These are phyloP conservation scores for Tremella fuciformis DNA, from an alignment of 768 basidiomycete genomes.

Conservation along the genomic window DNA sequence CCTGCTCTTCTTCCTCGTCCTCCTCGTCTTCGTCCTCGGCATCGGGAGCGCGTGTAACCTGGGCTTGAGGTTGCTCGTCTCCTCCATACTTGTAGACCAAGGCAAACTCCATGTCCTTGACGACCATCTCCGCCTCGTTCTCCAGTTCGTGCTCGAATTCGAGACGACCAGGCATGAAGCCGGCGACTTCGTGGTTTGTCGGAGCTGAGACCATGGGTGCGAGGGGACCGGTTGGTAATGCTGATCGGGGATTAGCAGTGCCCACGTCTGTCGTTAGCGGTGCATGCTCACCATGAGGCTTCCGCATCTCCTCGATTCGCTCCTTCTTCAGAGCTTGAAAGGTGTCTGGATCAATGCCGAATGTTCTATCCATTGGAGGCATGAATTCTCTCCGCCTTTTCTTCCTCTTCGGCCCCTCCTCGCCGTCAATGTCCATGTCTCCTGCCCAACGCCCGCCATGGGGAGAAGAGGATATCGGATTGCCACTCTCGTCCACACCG, in stretches of 20 bases:
- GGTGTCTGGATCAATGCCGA: constrained; percentile 69
- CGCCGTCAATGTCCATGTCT: constrained; percentile 15
- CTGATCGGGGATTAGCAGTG: constrained; percentile 13
- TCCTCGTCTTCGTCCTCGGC: constrained; percentile 70
- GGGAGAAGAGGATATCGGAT: background rate
- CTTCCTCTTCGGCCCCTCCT: constrained; percentile 15
- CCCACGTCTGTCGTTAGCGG: too few species aligned
- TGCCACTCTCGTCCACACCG: constrained; percentile 59
- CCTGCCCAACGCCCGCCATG: background rate
- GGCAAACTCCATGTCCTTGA: constrained; percentile 95
- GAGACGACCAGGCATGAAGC: constrained; percentile 91
- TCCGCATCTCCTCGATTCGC: constrained; percentile 72
- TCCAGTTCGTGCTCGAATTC: constrained; percentile 98
- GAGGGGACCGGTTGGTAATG: constrained; percentile 54
- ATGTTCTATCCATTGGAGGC: constrained; percentile 55
- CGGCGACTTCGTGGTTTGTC: constrained; percentile 79
- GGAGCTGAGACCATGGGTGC: constrained; percentile 85
- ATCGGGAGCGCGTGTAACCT: constrained; percentile 52
- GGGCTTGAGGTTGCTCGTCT: constrained; percentile 59
- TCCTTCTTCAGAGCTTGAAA: constrained; percentile 87
- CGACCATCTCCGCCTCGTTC: constrained; percentile 91
- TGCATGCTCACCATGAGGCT: constrained; percentile 52
- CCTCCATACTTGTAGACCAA: constrained; percentile 82
- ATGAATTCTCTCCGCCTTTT: constrained; percentile 44
- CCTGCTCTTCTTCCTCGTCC: constrained; percentile 54